A percentile compares a stretch with the other conserved stretches of the same genome.
Conservation (phyloP, 2,329 filamentous ascomycete genomes). For the Elsinoe fawcettii region DNA sequence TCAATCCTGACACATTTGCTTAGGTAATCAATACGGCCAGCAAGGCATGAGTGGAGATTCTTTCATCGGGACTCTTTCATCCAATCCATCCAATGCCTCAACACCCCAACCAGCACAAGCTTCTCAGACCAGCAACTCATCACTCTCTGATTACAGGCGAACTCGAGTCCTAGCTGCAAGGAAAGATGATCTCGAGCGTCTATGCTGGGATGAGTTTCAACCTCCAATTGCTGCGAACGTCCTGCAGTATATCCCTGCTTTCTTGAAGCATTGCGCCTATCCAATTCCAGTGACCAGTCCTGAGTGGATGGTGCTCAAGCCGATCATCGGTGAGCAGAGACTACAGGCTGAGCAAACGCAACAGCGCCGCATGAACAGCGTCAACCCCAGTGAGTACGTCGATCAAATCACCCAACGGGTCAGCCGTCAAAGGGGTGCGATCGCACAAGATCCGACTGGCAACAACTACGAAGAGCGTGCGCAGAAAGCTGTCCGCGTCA, state of each 20-base stretch:
- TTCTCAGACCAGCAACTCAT: not conserved
- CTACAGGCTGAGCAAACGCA: slow-evolving; percentile 54
- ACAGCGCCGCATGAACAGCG: slow-evolving; percentile 40
- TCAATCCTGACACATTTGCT: not conserved
- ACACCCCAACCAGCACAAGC: slow-evolving; percentile 12
- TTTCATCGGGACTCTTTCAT: not conserved
- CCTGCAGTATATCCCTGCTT: slow-evolving; percentile 63
- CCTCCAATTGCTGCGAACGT: slow-evolving; percentile 57
- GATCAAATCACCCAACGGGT: slow-evolving; percentile 5
- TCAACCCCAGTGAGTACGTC: slow-evolving; percentile 20
- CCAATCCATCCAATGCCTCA: slow-evolving; percentile 1
- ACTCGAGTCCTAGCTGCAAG: slow-evolving; percentile 34
- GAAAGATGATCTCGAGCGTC: slow-evolving; percentile 62
- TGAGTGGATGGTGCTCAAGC: slow-evolving; percentile 62
- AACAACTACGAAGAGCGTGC: slow-evolving; percentile 64
- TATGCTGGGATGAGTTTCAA: slow-evolving; percentile 53
- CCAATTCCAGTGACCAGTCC: slow-evolving; percentile 58
- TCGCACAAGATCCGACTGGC: slow-evolving; percentile 44
- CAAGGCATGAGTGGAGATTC: not conserved
- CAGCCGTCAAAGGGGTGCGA: slow-evolving; percentile 1
- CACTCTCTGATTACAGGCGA: slow-evolving; percentile 26
- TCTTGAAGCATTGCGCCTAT: slow-evolving; percentile 65
- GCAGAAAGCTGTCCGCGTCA: slow-evolving; percentile 59
- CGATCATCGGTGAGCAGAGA: slow-evolving; percentile 59
- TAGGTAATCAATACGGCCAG: not conserved